Base-by-base conservation (phyloP, 2,329 filamentous ascomycete genomes). In the Xylariaceae sp. region DNA sequence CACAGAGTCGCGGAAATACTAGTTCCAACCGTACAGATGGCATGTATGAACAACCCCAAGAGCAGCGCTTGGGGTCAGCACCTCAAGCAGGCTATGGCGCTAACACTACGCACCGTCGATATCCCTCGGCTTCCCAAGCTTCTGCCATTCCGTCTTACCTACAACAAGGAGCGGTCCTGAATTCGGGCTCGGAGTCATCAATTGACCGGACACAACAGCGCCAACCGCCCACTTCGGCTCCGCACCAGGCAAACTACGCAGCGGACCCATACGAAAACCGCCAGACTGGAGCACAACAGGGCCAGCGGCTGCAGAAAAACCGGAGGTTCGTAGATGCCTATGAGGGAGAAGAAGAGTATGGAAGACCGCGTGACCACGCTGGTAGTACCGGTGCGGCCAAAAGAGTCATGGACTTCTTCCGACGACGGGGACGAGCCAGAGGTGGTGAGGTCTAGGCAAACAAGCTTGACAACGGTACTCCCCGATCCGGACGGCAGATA, bases 321-420 rank as follows among this genome's bases (percentile, higher is more conserved):
- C 90, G 92, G 67, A 82, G 90, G 54, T 95, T 98, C 57, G 84
- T 80, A 2, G 90, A 96, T 59, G 89, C 87, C 2, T 96, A 95
- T 64, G 89, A 95, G 49, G n/a, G n/a, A n/a, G 79, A 83, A 51
- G 85, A 88, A 55, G 78, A 80, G 40, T 77, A 76, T 50, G 74
- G 71, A 37, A 75, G 71, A 53, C 64, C 66, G 27, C 74, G 75
- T 42, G 80, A 83, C 42, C 83, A 90, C 60, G 83, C 83, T 23
- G 92, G 92, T 36, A 94, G 87, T 65, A 92, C 84, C 53, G 88
- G 88, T 45, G 87, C 90, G 3, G 90, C 91, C 12, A 85, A 91
- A 64, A 83, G 89, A 63, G 93, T 98, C 32, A 97, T 98, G 91
- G 92, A 98, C 70, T 95, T 97, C 68, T 98, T 98, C 74, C 79